Percentiles rank a stretch among this genome's conserved stretches.
phyloP scores from a whole-genome alignment of 106 monocot species.

The Allium sativum region DNA sequence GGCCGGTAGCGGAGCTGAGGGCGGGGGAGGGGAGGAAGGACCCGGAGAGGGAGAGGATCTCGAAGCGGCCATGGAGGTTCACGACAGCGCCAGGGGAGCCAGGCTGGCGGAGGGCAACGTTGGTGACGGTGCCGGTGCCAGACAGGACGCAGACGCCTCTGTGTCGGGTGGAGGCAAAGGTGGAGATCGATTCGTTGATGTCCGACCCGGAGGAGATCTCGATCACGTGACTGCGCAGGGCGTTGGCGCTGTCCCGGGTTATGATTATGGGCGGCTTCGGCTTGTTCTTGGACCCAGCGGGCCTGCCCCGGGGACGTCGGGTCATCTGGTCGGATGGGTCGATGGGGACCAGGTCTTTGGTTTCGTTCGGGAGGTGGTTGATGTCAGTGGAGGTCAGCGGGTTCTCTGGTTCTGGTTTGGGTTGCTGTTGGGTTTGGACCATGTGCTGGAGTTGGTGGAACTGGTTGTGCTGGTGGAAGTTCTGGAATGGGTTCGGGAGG shows the following conservation, averaged over 20 bases:
- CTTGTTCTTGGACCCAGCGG: conserved; percentile 67
- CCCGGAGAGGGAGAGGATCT: conserved; percentile 52
- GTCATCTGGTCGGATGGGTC: conserved; percentile 15
- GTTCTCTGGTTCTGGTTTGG: conserved; percentile 19
- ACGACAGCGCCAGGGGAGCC: conserved; percentile 34
- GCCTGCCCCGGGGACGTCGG: conserved; percentile 45
- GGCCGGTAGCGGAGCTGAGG: conserved; percentile 38
- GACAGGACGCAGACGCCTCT: conserved; percentile 48
- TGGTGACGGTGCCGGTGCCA: conserved; percentile 45
- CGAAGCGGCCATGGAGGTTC: conserved; percentile 47
- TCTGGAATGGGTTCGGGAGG: conserved; percentile 6
- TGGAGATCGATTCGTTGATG: conserved; percentile 38
- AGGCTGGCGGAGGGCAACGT: conserved; percentile 61
- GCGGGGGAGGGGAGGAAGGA: conserved; percentile 58
- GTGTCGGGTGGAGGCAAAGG: conserved; percentile 52
- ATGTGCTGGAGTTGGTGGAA: conserved; percentile 33
- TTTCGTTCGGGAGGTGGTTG: not conserved
- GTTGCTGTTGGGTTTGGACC: conserved; percentile 8
- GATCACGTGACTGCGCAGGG: conserved; percentile 46
- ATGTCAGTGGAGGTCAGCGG: not conserved
- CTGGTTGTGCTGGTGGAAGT: conserved; percentile 43
- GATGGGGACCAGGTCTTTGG: conserved; percentile 11
- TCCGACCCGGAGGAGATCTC: conserved; percentile 49
- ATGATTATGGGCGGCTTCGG: conserved; percentile 71
- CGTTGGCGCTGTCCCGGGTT: conserved; percentile 62